A percentile compares a stretch with the other conserved stretches of the same genome.
Evolutionary conservation across 306 rosid genomes (phyloP).

Genomic region (Amphicarpaea edgeworthii): DNA sequence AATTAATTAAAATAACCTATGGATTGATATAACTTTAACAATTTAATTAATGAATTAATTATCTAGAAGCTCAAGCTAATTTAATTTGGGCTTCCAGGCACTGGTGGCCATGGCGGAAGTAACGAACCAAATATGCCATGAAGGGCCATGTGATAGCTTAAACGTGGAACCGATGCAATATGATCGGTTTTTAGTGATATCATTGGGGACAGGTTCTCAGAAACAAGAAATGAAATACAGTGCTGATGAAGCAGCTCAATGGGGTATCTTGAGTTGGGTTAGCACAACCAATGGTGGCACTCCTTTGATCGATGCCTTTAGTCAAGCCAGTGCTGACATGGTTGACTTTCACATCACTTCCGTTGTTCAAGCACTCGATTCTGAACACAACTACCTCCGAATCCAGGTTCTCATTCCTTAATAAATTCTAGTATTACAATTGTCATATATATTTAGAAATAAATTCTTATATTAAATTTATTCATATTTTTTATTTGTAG

Average conservation of each 20-base stretch:
- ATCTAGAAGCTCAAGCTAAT: too few relatives aligned
- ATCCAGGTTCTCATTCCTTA: conserved; percentile 54
- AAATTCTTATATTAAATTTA: neutral
- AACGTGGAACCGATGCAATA: conserved; percentile 50
- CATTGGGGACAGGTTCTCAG: conserved; percentile 68
- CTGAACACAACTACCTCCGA: conserved; percentile 57
- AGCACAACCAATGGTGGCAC: conserved; percentile 47
- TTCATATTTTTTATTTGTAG: conserved; percentile 45
- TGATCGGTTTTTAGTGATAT: conserved; percentile 55
- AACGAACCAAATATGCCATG: conserved; percentile 47
- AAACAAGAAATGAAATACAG: conserved; percentile 54
- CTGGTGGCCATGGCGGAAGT: conserved; percentile 63
- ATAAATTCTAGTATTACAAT: neutral
- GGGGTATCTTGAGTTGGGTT: conserved; percentile 72
- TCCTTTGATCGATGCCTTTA: conserved; percentile 58
- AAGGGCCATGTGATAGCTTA: conserved; percentile 27
- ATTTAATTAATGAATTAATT: too few relatives aligned
- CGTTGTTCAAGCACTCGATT: conserved; percentile 55
- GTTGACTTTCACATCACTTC: conserved; percentile 62
- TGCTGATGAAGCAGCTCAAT: conserved; percentile 56
- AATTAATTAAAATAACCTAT: too few relatives aligned
- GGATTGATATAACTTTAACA: too few relatives aligned
- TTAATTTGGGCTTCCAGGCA: conserved; percentile 43
- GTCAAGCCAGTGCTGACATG: conserved; percentile 61
- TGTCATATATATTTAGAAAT: neutral